These are phyloP conservation scores for Venturia aucupariae DNA, from an alignment of 2,329 filamentous ascomycete genomes.

Conservation along the genomic window DNA sequence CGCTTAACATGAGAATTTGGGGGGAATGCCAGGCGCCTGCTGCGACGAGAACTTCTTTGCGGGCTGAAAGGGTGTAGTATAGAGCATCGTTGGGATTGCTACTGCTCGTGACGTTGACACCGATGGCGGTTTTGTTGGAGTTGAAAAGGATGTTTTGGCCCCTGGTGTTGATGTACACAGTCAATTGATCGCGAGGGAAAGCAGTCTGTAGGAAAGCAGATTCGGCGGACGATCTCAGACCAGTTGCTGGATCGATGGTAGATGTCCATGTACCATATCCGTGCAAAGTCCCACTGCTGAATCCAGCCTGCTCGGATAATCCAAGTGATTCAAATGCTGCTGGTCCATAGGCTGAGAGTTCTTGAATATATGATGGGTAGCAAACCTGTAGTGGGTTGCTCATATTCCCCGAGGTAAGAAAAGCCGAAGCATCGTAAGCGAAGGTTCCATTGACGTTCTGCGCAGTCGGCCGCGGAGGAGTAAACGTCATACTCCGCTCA, in stretches of 20 bases:
- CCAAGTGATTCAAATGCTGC: conserved; percentile 20
- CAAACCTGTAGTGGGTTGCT: conserved; percentile 12
- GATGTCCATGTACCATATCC: conserved; percentile 17
- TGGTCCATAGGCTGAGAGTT: neutral
- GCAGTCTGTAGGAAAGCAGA: conserved; percentile 20
- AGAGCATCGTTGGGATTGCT: neutral
- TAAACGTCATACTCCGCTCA: conserved; percentile 23
- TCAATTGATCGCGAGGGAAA: conserved; percentile 17
- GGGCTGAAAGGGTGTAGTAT: conserved; percentile 8
- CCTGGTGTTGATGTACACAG: conserved; percentile 26
- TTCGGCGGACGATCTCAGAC: conserved; percentile 17
- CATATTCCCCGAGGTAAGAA: neutral
- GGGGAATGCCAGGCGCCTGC: conserved; percentile 14
- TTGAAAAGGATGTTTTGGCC: conserved; percentile 30
- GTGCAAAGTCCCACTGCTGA: conserved; percentile 16
- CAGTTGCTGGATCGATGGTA: conserved; percentile 25
- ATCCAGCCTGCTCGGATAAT: conserved; percentile 20
- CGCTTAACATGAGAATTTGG: conserved; percentile 14
- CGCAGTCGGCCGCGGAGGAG: conserved; percentile 21
- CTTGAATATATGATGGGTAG: conserved; percentile 7
- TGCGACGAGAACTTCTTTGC: conserved; percentile 15
- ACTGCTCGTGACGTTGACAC: conserved; percentile 11
- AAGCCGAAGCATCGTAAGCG: conserved; percentile 16
- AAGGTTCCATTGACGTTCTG: conserved; percentile 22
- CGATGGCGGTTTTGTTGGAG: conserved; percentile 17